Conservation (phyloP, 1,284 basidiomycete genomes). For the Tremellales sp. region DNA sequence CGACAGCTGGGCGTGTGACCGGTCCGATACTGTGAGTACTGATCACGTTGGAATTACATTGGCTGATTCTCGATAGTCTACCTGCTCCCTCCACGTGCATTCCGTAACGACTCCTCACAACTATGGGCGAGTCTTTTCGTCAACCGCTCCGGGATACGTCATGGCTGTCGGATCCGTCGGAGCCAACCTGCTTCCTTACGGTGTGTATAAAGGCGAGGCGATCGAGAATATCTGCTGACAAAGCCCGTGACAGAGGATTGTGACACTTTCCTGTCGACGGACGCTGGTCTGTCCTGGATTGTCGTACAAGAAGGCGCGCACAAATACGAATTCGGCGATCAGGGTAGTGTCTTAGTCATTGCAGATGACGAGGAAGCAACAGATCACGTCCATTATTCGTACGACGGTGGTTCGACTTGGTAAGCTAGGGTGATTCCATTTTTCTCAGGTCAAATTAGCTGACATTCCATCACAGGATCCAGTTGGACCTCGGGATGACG, state of each 20-base stretch:
- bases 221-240: not conserved
- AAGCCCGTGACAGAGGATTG: conserved; percentile 66
- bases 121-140: conserved; percentile 88
- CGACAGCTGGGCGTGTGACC: conserved; percentile 61
- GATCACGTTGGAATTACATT: not conserved
- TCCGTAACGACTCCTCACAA: conserved; percentile 89
- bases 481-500: conserved; percentile 65
- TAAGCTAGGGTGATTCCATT: conserved; percentile 45
- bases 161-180: conserved; percentile 94
- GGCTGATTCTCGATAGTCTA: conserved; percentile 14
- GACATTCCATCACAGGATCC: conserved; percentile 56
- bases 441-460: not conserved
- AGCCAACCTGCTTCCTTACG: conserved; percentile 65
- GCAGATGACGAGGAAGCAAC: conserved; percentile 83
- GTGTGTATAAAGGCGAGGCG: too few species aligned
- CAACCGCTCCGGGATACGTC: conserved; percentile 85
- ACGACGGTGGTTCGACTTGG: conserved; percentile 81
- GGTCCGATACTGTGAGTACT: conserved; percentile 50
- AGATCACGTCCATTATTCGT: conserved; percentile 72
- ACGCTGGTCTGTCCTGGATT: conserved; percentile 82
- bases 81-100: conserved; percentile 84
- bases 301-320: conserved; percentile 75
- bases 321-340: conserved; percentile 95
- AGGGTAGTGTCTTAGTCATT: conserved; percentile 73
- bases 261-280: conserved; percentile 88